Percentiles rank a stretch among this genome's conserved stretches.
Evolutionary conservation across 805 yeast species (phyloP).

Genomic region (Hemisphaericaspora nanyangensis): DNA sequence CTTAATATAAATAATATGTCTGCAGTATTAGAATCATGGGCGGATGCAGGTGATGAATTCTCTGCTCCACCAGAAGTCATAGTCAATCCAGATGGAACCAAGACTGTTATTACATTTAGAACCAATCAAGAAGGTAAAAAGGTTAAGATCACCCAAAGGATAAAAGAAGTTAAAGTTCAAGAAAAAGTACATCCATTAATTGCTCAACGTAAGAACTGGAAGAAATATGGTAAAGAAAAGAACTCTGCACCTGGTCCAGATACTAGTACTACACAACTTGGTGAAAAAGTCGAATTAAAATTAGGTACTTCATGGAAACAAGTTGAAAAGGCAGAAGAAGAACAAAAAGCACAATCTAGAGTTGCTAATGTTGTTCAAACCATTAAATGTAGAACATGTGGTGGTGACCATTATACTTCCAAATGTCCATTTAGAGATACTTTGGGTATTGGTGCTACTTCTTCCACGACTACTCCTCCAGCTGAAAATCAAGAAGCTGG

Average conservation of each 20-base stretch:
- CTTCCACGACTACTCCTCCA: conserved; percentile 39
- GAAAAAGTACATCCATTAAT: conserved; percentile 82
- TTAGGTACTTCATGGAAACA: conserved; percentile 77
- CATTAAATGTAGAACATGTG: conserved; percentile 83
- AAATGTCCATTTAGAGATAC: conserved; percentile 96
- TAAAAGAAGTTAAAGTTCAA: conserved; percentile 69
- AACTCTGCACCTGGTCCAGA: conserved; percentile 80
- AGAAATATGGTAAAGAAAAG: conserved; percentile 79
- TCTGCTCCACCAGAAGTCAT: conserved; percentile 75
- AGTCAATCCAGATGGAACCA: conserved; percentile 82
- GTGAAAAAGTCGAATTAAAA: conserved; percentile 75
- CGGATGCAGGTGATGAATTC: conserved; percentile 70
- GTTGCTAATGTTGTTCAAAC: conserved; percentile 38
- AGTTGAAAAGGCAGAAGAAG: conserved; percentile 68
- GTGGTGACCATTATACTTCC: conserved; percentile 88
- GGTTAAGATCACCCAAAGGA: conserved; percentile 81
- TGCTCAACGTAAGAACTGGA: conserved; percentile 87
- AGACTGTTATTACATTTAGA: conserved; percentile 77
- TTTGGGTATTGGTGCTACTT: conserved; percentile 45
- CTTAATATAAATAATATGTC: no score
- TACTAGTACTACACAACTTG: conserved; percentile 80
- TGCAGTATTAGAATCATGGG: conserved; percentile 53
- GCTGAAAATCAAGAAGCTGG: conserved; percentile 29
- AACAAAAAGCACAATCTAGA: conserved; percentile 44
- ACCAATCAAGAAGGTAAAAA: conserved; percentile 76